Evolutionary conservation across 495 filamentous ascomycete species (phyloP), one percentile per base, ranked within the genome.

Genomic region (Friedmanniomyces simplex): DNA sequence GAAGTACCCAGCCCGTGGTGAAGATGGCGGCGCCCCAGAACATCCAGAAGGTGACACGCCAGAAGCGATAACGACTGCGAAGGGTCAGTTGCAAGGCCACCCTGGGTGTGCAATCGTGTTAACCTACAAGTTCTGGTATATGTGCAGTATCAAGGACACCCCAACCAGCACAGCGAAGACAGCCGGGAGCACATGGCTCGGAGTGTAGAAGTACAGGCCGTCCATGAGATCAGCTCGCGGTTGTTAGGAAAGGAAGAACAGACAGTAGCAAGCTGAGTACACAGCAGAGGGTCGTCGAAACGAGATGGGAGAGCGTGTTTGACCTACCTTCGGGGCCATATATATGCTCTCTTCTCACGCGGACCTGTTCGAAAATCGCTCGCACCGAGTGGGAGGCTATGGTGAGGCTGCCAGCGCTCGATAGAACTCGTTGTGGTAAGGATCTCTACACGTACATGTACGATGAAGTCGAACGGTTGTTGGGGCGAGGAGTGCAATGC

Each of bases 1-100:
- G 68, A 0, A 70, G 62, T 21, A 70, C 68, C 70, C 74, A 79
- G 37, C 74, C 76, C 0, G 68, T 63, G 10, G 69, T 68, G 55
- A 75, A 76, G 24, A 76, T 64, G 8, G 63, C 22, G 28, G 68
- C 66, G 26, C 67, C 75, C 68, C 68, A 78, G 52, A 67, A 66
- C 62, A 74, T 68, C 55, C 66, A 75, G 63, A 76, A 75, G 24
- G 72, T 77, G 34, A 74, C 60, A n/a, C 64, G 61, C 72, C 73
- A 75, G 59, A 69, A 72, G 34, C 62, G 60, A 48, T 74, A 77
- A 2, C 54, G 50, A 52, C 55, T 62, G 34, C n/a, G 28, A 3
- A 32, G 2, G 5, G 14, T 54, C 25, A 22, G 18, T n/a, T 43
- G 6, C 11, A n/a, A n/a, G n/a, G 46, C 39, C 43, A 14, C 43